A percentile compares a stretch with the other conserved stretches of the same genome.
Conservation (phyloP, 2,329 filamentous ascomycete species). For the Epichloe uncinata region DNA sequence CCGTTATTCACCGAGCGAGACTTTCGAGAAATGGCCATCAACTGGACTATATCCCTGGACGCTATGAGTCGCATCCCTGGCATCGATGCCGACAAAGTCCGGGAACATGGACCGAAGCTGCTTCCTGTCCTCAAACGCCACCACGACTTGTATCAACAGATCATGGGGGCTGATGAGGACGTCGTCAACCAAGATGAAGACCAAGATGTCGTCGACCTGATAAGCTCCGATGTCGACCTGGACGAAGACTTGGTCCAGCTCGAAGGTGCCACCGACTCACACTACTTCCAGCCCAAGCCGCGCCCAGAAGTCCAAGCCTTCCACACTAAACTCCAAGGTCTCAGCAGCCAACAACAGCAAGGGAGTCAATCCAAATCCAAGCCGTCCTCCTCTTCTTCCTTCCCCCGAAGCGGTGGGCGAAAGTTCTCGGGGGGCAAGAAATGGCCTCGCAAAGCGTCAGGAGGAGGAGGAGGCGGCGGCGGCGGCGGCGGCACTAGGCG, state of each 20-base stretch:
- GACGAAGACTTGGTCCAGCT: constrained; percentile 25
- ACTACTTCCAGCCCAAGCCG: constrained; percentile 28
- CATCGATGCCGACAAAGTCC: constrained; percentile 50
- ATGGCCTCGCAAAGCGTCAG: constrained; percentile 16
- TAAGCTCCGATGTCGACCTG: constrained; percentile 30
- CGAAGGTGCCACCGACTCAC: constrained; percentile 29
- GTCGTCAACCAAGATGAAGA: constrained; percentile 2
- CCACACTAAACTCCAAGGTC: constrained; percentile 18
- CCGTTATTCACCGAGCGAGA: constrained; percentile 56
- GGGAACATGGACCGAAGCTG: constrained; percentile 46
- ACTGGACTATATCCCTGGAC: constrained; percentile 47
- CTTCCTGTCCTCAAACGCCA: constrained; percentile 41
- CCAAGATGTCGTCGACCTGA: constrained; percentile 40
- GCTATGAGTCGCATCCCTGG: constrained; percentile 51
- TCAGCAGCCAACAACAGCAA: constrained; percentile 13
- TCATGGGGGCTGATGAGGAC: constrained; percentile 27
- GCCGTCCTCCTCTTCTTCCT: constrained; percentile 13
- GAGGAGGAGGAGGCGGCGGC: background rate
- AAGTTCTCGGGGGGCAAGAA: constrained; percentile 17
- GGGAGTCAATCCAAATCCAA: constrained; percentile 13
- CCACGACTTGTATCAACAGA: constrained; percentile 33
- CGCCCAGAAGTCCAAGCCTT: constrained; percentile 21
- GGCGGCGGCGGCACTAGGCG: constrained; percentile 18
- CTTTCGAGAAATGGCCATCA: constrained; percentile 59
- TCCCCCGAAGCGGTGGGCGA: constrained; percentile 14